Evolutionary conservation across 805 yeast species (phyloP), one percentile per base, ranked within the genome.

Genomic region (Candida parachauliodes): DNA sequence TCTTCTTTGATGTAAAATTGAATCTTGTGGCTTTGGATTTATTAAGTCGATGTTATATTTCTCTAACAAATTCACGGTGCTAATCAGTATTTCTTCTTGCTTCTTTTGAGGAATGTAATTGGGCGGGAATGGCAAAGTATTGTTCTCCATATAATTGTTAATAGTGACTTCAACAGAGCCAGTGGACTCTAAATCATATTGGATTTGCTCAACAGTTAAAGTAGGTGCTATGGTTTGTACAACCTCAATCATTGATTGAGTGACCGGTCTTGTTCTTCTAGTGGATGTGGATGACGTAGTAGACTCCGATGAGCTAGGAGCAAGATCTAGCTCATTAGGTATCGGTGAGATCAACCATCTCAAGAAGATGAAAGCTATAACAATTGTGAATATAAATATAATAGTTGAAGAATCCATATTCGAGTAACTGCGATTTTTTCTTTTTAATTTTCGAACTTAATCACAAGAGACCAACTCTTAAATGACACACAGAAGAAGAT

Each of bases 141-240:
- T 81, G 26, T 72, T 76, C 36, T 74, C 72, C 54, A 91, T 68
- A 45, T 75, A 80, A 30, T 79, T 72, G 36, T 88, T 85, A 8
- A 88, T 80, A 0, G 98, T 89, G 7, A 60, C 74, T 56, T 87
- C 89, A 1, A 89, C 89, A 6, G 84, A 80, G 0, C 95, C 94
- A 0, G 93, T 78, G 42, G 77, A 68, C 51, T 81, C 79, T 44
- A 93, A 71, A 55, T 84, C 95, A 44, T 70, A 68, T 43, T 80
- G 69, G 43, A 93, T 87, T 54, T 85, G 94, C 6, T 75, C 84
- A 3, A 62, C 72, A 1, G 84, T 69, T 22, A 86, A 62, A 15
- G 69, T 68, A 3, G 97, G 96, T 0, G 88, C 95, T 39, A 91
- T 68, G 28, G 88, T 79, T 48, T 79, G 84, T 2, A 91, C 96